A percentile compares a stretch with the other conserved stretches of the same genome.
Conservation (phyloP, 148 eudicot species). For the Fallopia convolvulus region DNA sequence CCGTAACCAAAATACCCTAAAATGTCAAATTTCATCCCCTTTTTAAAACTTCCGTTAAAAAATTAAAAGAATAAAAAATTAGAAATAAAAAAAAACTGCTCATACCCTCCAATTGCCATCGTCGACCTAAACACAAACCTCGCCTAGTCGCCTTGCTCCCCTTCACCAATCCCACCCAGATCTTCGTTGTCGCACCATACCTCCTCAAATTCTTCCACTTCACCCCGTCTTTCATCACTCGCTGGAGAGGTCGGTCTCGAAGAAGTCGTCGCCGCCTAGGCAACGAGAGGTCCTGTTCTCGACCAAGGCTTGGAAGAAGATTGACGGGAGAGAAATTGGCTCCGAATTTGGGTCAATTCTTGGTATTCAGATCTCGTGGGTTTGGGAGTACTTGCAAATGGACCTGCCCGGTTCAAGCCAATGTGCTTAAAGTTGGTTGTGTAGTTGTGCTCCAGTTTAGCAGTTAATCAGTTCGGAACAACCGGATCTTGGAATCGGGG, state of each 20-base stretch:
- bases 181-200: constrained; percentile 9
- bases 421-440: constrained; percentile 35
- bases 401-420: constrained; percentile 62
- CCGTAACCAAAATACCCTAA: too few relatives aligned
- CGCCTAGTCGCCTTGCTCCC: too few relatives aligned
- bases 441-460: constrained; percentile 49
- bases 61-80: too few relatives aligned
- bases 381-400: constrained; percentile 49
- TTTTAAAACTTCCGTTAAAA: too few relatives aligned
- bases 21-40: too few relatives aligned
- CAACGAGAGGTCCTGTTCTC: constrained; percentile 52
- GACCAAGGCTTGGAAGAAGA: constrained; percentile 69
- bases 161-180: too few relatives aligned
- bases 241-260: constrained; percentile 60
- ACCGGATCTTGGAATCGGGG: neutral
- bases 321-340: constrained; percentile 30
- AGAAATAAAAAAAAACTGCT: too few relatives aligned
- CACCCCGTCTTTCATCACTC: constrained; percentile 84
- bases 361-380: constrained; percentile 51
- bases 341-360: constrained; percentile 31
- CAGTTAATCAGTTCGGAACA: constrained; percentile 21
- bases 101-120: too few relatives aligned
- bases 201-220: constrained; percentile 54
- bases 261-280: constrained; percentile 68
- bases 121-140: too few relatives aligned